These are phyloP conservation scores for Ustilago esculenta DNA, from an alignment of 1,284 basidiomycete species.

Conservation along the genomic window DNA sequence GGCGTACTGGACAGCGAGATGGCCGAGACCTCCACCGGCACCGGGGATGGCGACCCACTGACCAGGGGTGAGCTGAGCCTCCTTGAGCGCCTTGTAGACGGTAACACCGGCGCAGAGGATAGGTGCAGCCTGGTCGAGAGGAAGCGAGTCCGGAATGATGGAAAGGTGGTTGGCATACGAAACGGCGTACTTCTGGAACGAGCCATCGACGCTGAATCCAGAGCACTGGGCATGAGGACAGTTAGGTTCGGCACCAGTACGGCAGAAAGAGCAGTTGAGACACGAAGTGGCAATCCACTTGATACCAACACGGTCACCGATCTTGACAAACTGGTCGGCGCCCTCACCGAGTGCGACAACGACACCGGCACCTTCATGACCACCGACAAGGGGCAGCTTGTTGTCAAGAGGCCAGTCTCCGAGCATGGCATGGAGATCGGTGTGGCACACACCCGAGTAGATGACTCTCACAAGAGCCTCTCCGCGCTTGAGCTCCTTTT, in stretches of 20 bases:
- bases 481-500: constrained; percentile 76
- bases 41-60: constrained; percentile 84
- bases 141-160: constrained; percentile 68
- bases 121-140: constrained; percentile 78
- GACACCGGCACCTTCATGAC: constrained; percentile 76
- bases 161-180: constrained; percentile 78
- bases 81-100: constrained; percentile 84
- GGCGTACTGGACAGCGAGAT: constrained; percentile 59
- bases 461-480: constrained; percentile 82
- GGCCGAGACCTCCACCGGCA: constrained; percentile 75
- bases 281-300: constrained; percentile 75
- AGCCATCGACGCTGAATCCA: constrained; percentile 79
- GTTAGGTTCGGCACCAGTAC: constrained; percentile 76
- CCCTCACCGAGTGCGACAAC: constrained; percentile 81
- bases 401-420: constrained; percentile 68
- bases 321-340: constrained; percentile 72
- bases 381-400: constrained; percentile 80
- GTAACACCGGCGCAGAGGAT: constrained; percentile 81
- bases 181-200: constrained; percentile 77
- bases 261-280: constrained; percentile 78
- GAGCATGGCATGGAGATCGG: constrained; percentile 54
- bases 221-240: constrained; percentile 40
- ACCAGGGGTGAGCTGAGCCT: constrained; percentile 74
- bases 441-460: constrained; percentile 56
- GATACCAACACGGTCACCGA: constrained; percentile 86